Evolutionary conservation across 768 basidiomycete genomes (phyloP).

Genomic region (Chalciporus chontae): DNA sequence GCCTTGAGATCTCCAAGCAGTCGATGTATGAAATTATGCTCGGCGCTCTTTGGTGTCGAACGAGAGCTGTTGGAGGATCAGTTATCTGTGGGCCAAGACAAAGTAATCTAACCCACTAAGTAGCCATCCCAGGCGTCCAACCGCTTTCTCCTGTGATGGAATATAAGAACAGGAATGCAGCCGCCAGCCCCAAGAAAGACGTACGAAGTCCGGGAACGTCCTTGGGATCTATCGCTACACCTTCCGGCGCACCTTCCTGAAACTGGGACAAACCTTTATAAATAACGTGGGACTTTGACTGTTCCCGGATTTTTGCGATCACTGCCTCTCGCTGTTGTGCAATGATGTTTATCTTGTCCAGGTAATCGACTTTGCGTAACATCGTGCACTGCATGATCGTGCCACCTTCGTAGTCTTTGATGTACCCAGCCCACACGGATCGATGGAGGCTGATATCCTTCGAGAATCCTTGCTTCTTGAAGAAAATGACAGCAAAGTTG

Average conservation of each 20-base stretch:
- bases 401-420: constrained; percentile 99
- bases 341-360: constrained; percentile 73
- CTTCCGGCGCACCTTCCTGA: constrained; percentile 51
- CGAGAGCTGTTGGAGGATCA: constrained; percentile 28
- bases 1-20: constrained; percentile 75
- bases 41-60: constrained; percentile 49
- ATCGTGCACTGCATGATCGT: constrained; percentile 99
- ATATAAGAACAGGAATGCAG: constrained; percentile 8
- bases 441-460: constrained; percentile 95
- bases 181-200: constrained; percentile 20
- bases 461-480: constrained; percentile 98
- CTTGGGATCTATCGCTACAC: constrained; percentile 58
- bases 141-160: constrained; percentile 73
- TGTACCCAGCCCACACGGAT: constrained; percentile 95
- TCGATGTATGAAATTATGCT: constrained; percentile 68
- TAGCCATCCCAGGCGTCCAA: constrained; percentile 83
- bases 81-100: neutral
- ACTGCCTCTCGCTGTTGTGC: constrained; percentile 85
- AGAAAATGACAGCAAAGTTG: constrained; percentile 98
- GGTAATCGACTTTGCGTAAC: constrained; percentile 89
- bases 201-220: constrained; percentile 86
- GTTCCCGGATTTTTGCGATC: constrained; percentile 80
- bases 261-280: constrained; percentile 79
- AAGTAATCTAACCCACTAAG: constrained; percentile 47
- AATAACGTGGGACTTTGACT: constrained; percentile 83